Evolutionary conservation across 306 rosid species (phyloP).

Genomic region (Lathyrus aphaca): DNA sequence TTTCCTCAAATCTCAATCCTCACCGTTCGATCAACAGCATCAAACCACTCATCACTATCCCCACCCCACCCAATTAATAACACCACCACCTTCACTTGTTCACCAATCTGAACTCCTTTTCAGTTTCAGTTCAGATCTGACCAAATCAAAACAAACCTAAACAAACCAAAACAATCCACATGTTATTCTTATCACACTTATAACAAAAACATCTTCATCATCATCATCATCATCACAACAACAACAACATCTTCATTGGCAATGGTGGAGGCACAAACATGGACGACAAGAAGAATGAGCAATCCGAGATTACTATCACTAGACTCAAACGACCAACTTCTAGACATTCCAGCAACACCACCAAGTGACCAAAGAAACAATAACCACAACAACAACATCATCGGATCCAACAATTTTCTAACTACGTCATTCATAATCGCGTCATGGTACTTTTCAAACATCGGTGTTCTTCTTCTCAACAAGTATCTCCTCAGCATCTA

Average conservation of each 20-base stretch:
- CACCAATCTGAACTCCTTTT: not conserved
- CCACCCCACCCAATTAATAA: not conserved
- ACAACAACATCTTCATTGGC: not conserved
- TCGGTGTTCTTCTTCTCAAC: conserved; percentile 89
- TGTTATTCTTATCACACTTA: not conserved
- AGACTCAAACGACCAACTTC: conserved; percentile 51
- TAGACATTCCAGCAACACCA: conserved; percentile 78
- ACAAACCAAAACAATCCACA: too few relatives aligned
- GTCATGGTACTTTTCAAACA: conserved; percentile 89
- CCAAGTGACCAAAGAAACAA: conserved; percentile 46
- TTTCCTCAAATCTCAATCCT: not conserved
- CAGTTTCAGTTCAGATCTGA: conserved; percentile 3
- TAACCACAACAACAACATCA: conserved; percentile 36
- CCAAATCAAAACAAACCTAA: not conserved
- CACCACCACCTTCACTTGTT: not conserved
- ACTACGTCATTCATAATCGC: conserved; percentile 42
- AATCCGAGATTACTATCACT: conserved; percentile 55
- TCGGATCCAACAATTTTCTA: conserved; percentile 35
- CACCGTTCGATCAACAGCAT: not conserved
- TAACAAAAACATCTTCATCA: not conserved
- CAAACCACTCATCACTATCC: not conserved
- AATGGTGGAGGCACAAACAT: conserved; percentile 93
- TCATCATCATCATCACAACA: too few relatives aligned
- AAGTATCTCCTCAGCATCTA: conserved; percentile 87
- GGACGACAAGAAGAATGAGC: conserved; percentile 92